Evolutionary conservation across 768 basidiomycete species (phyloP).

Genomic region (Lactarius deliciosus): DNA sequence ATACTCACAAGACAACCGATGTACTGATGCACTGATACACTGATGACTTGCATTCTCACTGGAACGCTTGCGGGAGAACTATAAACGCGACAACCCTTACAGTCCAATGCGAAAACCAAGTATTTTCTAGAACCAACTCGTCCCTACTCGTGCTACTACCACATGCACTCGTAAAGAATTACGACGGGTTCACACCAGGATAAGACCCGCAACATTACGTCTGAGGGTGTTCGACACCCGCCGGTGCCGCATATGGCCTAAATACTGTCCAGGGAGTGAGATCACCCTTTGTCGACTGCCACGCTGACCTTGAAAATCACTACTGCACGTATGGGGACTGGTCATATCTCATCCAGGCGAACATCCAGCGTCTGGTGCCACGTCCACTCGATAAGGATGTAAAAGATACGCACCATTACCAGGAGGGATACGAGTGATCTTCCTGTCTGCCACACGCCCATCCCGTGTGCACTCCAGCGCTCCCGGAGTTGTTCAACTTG

Average conservation of each 20-base stretch:
- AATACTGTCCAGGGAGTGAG: slow-evolving; percentile 42
- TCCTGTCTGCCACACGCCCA: background rate
- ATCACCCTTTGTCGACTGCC: slow-evolving; percentile 24
- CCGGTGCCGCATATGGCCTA: slow-evolving; percentile 7
- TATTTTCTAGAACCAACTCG: background rate
- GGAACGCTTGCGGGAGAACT: background rate
- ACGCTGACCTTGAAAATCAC: background rate
- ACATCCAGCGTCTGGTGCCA: background rate
- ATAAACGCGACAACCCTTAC: background rate
- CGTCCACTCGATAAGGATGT: slow-evolving; percentile 18
- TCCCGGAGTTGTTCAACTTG: background rate
- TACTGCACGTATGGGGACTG: background rate
- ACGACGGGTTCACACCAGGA: slow-evolving; percentile 1
- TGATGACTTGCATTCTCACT: background rate
- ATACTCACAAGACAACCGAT: background rate
- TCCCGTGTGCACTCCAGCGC: background rate
- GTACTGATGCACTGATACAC: background rate
- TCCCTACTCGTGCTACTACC: background rate
- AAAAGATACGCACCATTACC: background rate
- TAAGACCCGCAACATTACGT: slow-evolving; percentile 4
- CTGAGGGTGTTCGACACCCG: background rate
- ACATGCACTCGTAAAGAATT: background rate
- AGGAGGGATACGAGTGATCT: background rate
- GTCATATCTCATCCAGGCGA: background rate
- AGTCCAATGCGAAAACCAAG: background rate